Conservation (phyloP, 73 alveolate species). For the Blepharisma stoltei region DNA sequence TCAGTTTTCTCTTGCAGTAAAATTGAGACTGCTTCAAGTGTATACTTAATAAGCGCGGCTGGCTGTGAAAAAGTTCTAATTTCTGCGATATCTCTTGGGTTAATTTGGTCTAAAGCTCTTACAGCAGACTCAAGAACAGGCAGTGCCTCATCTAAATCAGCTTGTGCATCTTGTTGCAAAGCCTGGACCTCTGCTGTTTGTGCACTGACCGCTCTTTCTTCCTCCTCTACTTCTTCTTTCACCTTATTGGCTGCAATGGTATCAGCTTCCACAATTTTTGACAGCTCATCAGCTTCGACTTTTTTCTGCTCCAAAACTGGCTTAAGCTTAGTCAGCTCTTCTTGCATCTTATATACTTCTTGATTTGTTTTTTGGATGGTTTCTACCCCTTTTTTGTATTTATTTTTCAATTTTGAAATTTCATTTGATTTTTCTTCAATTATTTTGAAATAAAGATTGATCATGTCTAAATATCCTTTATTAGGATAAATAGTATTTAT, state of each 20-base stretch:
- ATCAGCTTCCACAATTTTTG: conserved; percentile 68
- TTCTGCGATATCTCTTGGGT: conserved; percentile 77
- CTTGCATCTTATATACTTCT: conserved; percentile 71
- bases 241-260: conserved; percentile 67
- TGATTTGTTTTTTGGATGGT: conserved; percentile 84
- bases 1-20: conserved; percentile 74
- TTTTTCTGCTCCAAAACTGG: conserved; percentile 87
- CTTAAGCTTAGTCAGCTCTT: conserved; percentile 86
- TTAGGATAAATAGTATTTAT: no score
- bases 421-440: neutral
- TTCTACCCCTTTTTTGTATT: conserved; percentile 44
- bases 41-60: neutral
- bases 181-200: conserved; percentile 72
- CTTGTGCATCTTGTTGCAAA: conserved; percentile 93
- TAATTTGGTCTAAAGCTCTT: conserved; percentile 91
- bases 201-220: conserved; percentile 89
- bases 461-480: conserved; percentile 98
- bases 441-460: conserved; percentile 71
- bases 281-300: conserved; percentile 68
- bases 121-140: conserved; percentile 98
- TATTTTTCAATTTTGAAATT: neutral
- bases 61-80: conserved; percentile 54
- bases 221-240: conserved; percentile 85
- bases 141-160: conserved; percentile 91
- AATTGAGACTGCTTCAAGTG: conserved; percentile 63